Base-by-base conservation (phyloP, 805 yeast species). In the Lipomyces yamanashiensis region DNA sequence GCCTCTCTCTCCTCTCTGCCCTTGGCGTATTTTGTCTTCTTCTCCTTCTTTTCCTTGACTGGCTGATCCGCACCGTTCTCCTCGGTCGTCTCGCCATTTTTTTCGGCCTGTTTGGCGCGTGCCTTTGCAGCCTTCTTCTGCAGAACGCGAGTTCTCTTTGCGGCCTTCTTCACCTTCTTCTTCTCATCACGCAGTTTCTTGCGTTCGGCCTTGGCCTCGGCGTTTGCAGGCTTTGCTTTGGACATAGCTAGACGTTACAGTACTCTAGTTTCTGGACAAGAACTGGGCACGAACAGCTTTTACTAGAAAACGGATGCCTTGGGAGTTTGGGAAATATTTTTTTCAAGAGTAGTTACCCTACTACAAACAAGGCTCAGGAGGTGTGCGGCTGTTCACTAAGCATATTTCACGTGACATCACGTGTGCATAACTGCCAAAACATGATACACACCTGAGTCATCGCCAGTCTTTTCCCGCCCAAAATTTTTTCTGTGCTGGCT, bases 141-240 rank as follows among this genome's bases (percentile, higher is more conserved):
- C n/a, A n/a, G n/a, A n/a, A n/a, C n/a, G n/a, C n/a, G n/a, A n/a
- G n/a, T n/a, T n/a, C n/a, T n/a, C n/a, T n/a, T n/a, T 63, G 76
- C 79, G 74, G 68, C 77, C 57, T 75, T 75, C 59, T 76, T 72
- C 48, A 76, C 77, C 64, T 79, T 78, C 71, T 78, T 78, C 48
- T 67, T 70, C 59, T 71, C 66, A 63, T 74, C 71, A 21, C 71
- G 66, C 56, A 70, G 64, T 62, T 72, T 66, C 64, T 71, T 71
- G 44, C 74, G 69, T 69, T 70, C 67, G 43, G 67, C 70, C 52
- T 68, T 67, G 61, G 72, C 71, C 54, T 71, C 72, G 33, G 67
- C 68, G 57, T 70, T 69, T 51, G 70, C 70, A 60, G n/a, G 23
- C 23, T 53, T 53, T 9, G 48, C 12, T 41, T 53, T 53, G 12